A percentile compares a stretch with the other conserved stretches of the same genome.
Conservation (phyloP, 2,329 filamentous ascomycete species). For the Pseudofabraea citricarpa region DNA sequence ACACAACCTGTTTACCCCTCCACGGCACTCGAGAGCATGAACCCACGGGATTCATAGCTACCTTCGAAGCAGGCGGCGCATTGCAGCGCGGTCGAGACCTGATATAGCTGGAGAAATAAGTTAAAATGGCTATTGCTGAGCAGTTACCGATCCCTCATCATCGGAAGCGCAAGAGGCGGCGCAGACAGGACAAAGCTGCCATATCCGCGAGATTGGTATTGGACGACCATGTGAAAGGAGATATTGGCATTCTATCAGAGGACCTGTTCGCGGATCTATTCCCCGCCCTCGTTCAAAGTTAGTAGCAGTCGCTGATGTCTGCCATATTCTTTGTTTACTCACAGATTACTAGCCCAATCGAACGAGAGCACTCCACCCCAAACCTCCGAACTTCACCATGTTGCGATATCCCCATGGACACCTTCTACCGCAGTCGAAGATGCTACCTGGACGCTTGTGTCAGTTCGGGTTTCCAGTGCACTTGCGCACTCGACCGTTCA, state of each 20-base stretch:
- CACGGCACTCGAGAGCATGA: neutral
- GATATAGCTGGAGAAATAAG: too few species aligned
- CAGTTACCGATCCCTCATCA: slow-evolving; percentile 14
- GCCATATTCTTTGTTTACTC: too few species aligned
- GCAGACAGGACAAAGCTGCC: slow-evolving; percentile 66
- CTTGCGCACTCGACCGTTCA: slow-evolving; percentile 75
- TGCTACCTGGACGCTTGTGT: slow-evolving; percentile 79
- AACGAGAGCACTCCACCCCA: slow-evolving; percentile 17
- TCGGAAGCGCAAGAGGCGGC: slow-evolving; percentile 43
- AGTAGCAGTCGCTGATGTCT: too few species aligned
- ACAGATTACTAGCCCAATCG: slow-evolving; percentile 15
- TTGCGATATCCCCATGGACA: slow-evolving; percentile 71
- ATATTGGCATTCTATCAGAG: slow-evolving; percentile 80
- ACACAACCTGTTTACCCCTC: too few species aligned
- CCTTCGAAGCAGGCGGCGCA: neutral
- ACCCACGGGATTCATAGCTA: neutral
- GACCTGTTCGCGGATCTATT: slow-evolving; percentile 83
- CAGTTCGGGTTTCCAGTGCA: slow-evolving; percentile 59
- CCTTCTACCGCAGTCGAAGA: slow-evolving; percentile 53
- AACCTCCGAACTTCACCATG: slow-evolving; percentile 47
- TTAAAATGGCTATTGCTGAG: slow-evolving; percentile 14
- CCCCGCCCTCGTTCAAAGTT: slow-evolving; percentile 51
- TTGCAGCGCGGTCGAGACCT: too few species aligned
- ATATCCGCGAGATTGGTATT: slow-evolving; percentile 77
- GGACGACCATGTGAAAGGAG: slow-evolving; percentile 79